Base-by-base conservation (phyloP, 192 early-diverging fungal genomes). In the Coemansia sp. region DNA sequence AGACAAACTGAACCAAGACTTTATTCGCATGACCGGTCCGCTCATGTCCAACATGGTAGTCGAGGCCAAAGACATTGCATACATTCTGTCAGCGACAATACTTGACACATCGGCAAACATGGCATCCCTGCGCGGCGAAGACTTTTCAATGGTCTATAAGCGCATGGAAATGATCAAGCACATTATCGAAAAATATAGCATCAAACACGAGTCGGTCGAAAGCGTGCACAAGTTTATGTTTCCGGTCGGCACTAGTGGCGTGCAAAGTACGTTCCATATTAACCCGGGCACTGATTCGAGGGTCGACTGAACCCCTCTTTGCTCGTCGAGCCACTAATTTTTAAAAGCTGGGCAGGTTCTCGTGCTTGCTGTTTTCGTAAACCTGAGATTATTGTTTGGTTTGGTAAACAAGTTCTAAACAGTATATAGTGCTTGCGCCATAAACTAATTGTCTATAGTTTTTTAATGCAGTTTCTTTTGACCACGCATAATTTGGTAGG, bases 11-110 rank as follows among this genome's bases (percentile, higher is more conserved):
- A 81, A 81, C 66, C n/a, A 37, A 0, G 73, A 70, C 16, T 81
- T 81, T 71, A 54, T 64, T 5, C 57, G 54, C 2, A 74, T 74
- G 78, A 81, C 78, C 3, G 78, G 78, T 3, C 78, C 78, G 43
- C 56, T 81, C 27, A 65, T 62, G 59, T 54, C 78, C 12, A 60
- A 61, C 45, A 65, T 65, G 65, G 65, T 71, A 4, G 66, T 81
- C 6, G 57, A 62, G 23, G 45, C 69, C 41, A 64, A 68, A 23
- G 47, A 68, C 16, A 64, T 81, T 22, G 72, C 78, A 7, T 32
- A 55, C 4, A 49, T 81, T 18, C 69, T 81, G 5, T 81, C 78
- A 4, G 65, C 72, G 11, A 81, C 78, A 4, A 27, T 81, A 1
- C 59, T 74, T 12, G 72, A 81, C 11, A 72, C 78, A 24, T 57